These are phyloP conservation scores for Lactarius vividus DNA, from an alignment of 768 basidiomycete species.

Conservation along the genomic window DNA sequence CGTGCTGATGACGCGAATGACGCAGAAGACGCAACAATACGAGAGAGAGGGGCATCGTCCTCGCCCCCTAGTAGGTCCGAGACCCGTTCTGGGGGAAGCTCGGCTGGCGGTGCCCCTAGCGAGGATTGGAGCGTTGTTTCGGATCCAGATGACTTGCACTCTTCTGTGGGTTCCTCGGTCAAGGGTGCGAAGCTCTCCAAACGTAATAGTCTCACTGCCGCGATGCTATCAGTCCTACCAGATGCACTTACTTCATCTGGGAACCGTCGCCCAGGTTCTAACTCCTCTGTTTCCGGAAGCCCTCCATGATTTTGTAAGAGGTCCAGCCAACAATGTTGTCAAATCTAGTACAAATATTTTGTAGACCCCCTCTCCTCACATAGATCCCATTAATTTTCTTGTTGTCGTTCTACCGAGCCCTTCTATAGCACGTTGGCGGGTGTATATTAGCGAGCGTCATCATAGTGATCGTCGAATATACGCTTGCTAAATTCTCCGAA, in stretches of 20 bases:
- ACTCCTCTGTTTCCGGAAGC: conserved; percentile 22
- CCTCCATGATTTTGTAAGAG: conserved; percentile 4
- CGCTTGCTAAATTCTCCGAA: conserved; percentile 90
- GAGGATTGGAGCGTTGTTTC: conserved; percentile 90
- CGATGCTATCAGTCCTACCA: conserved; percentile 28
- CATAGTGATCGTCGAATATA: conserved; percentile 65
- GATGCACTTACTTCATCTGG: conserved; percentile 25
- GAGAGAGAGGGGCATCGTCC: conserved; percentile 29
- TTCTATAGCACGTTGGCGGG: neutral
- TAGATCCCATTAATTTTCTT: conserved; percentile 13
- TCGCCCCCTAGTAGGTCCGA: conserved; percentile 26
- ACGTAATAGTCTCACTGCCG: conserved; percentile 41
- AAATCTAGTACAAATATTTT: neutral
- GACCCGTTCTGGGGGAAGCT: conserved; percentile 29
- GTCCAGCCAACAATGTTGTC: neutral
- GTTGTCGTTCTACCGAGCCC: neutral
- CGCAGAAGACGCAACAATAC: conserved; percentile 38
- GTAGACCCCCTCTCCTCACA: neutral
- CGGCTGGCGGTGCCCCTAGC: conserved; percentile 56
- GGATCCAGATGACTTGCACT: conserved; percentile 61
- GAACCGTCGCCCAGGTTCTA: conserved; percentile 23
- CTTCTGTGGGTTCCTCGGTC: conserved; percentile 48
- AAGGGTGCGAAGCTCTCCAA: conserved; percentile 34
- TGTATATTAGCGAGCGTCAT: conserved; percentile 31
- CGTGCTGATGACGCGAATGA: conserved; percentile 31